Evolutionary conservation across 495 filamentous ascomycete species (phyloP).

Genomic region (Aspergillus affinis): DNA sequence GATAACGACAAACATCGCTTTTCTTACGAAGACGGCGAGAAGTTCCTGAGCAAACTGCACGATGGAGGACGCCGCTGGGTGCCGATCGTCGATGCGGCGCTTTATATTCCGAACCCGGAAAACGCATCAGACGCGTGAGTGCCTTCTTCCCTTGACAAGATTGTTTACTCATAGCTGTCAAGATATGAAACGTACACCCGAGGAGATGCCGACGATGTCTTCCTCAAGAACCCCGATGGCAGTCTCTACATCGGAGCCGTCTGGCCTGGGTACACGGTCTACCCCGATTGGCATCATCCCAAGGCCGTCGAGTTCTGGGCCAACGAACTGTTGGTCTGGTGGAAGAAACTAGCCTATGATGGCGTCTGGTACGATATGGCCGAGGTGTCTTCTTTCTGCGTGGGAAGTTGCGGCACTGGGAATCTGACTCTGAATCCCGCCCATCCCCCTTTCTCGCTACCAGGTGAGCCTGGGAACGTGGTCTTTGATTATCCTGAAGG

Average conservation of each 20-base stretch:
- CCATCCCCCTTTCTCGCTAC: constrained; percentile 65
- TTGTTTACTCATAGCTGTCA: background rate
- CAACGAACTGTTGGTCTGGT: constrained; percentile 61
- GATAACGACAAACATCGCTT: constrained; percentile 54
- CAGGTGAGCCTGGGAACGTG: constrained; percentile 62
- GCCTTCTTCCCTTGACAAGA: background rate
- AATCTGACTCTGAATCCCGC: constrained; percentile 70
- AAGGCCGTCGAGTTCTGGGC: constrained; percentile 69
- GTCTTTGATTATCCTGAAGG: constrained; percentile 68
- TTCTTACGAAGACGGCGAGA: constrained; percentile 48
- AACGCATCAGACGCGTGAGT: constrained; percentile 66
- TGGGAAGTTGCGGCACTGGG: constrained; percentile 70
- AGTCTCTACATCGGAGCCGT: constrained; percentile 63
- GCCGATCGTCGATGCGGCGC: constrained; percentile 81
- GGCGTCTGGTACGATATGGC: constrained; percentile 66
- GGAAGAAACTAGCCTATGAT: constrained; percentile 56
- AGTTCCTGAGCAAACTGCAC: constrained; percentile 66
- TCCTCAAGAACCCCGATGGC: constrained; percentile 63
- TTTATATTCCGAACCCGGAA: constrained; percentile 73
- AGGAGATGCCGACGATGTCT: constrained; percentile 61
- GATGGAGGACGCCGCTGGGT: constrained; percentile 69
- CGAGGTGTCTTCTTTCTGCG: constrained; percentile 77
- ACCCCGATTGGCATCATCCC: constrained; percentile 59
- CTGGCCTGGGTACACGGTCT: constrained; percentile 68
- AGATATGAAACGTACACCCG: constrained; percentile 66